Conservation (phyloP, 2,329 filamentous ascomycete species). For the Colletotrichum australisinense region DNA sequence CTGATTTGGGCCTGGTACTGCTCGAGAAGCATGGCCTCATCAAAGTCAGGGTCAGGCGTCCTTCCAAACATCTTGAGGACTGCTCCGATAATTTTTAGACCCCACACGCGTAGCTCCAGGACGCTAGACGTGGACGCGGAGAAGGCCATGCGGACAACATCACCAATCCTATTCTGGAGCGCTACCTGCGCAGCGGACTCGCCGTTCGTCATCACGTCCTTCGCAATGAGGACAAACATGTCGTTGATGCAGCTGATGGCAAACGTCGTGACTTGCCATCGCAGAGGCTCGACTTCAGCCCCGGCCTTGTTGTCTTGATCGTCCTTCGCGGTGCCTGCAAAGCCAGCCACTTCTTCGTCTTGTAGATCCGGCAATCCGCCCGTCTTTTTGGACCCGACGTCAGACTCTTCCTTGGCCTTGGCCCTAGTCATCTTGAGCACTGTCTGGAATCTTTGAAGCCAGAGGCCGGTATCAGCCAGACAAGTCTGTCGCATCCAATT, state of each 20-base stretch:
- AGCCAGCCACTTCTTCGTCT: conserved; percentile 96
- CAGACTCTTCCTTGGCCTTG: conserved; percentile 67
- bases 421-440: conserved; percentile 89
- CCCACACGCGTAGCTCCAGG: conserved; percentile 88
- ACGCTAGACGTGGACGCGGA: conserved; percentile 96
- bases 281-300: conserved; percentile 84
- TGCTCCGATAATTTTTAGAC: conserved; percentile 92
- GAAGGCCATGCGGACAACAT: conserved; percentile 96
- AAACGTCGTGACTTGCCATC: conserved; percentile 96
- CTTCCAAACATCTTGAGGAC: conserved; percentile 96
- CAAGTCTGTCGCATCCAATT: conserved; percentile 96
- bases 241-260: conserved; percentile 90
- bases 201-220: conserved; percentile 81
- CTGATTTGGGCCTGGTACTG: conserved; percentile 99
- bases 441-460: conserved; percentile 89
- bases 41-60: conserved; percentile 94
- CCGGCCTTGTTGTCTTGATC: conserved; percentile 59
- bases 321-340: conserved; percentile 74
- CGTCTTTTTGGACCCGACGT: conserved; percentile 54
- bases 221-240: conserved; percentile 81
- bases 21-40: conserved; percentile 95
- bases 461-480: conserved; percentile 80
- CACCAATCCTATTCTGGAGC: conserved; percentile 85
- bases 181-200: conserved; percentile 82
- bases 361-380: conserved; percentile 79